Base-by-base conservation (phyloP, 345 rosid species). In the Lumnitzera racemosa region DNA sequence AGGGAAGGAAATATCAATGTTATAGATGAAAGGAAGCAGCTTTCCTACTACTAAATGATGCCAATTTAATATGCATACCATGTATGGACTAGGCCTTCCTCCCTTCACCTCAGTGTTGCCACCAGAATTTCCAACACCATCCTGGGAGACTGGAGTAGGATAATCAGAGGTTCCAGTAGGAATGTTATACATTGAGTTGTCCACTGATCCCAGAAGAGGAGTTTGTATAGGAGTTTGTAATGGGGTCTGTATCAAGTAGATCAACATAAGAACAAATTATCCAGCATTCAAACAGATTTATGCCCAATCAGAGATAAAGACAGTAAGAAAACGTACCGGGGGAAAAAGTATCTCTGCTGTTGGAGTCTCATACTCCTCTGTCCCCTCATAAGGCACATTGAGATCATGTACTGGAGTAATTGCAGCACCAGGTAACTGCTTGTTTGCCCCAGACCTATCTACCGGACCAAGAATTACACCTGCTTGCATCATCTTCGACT, bases 291-390 rank as follows among this genome's bases (percentile, higher is more conserved):
- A 27, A 25, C 20, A 15, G 43, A 53, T 9, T 25, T 23, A 51
- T 27, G 54, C n/a, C 12, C 14, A 46, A 25, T 4, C 47, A 23
- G 29, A 46, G 11, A 43, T 51, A 54, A 55, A 29, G 16, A 15
- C 27, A 47, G 13, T 4, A 59, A 66, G 41, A 52, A 20, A 14
- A 75, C 75, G 74, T 27, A 94, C 99, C 12, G 97, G 96, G 67
- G 99, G 95, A 56, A 90, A 90, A 53, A 90, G 92, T 64, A 95
- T 84, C 58, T 90, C 99, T 62, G 94, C 92, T 1, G 99, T 95
- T 29, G 99, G 99, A 56, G 99, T 95, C 75, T 95, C 97, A 15
- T 81, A 95, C 74, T 95, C 99, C 74, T 95, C 99, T 0, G 90
- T 72, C 56, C 88, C 97, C 65, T 95, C 89, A 59, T 95, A 95